Percentiles rank a stretch among this genome's conserved stretches.
Conservation (phyloP, 1,139 yeast species). For the Nakaseomyces nivariensis region DNA sequence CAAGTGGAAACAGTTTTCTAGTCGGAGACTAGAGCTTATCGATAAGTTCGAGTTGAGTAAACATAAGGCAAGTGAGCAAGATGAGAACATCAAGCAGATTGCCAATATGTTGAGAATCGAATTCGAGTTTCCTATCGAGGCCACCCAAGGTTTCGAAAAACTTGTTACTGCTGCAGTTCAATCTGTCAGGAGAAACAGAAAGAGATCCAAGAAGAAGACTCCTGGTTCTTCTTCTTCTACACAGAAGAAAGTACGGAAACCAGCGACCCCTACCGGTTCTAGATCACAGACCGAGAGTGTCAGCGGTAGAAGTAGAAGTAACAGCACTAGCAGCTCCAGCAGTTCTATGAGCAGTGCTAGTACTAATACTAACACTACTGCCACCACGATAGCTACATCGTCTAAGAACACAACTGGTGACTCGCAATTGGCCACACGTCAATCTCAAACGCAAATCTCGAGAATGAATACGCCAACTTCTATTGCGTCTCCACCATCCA, state of each 20-base stretch:
- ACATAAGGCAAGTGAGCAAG: slow-evolving; percentile 88
- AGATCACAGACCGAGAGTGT: neutral
- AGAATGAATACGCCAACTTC: neutral
- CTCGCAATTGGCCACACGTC: neutral
- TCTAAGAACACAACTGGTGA: neutral
- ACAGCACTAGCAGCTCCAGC: slow-evolving; percentile 1
- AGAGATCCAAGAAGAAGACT: slow-evolving; percentile 36
- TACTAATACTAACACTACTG: neutral
- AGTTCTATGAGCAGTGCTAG: slow-evolving; percentile 5
- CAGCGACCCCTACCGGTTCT: neutral
- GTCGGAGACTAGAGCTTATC: slow-evolving; percentile 77
- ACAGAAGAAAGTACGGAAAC: slow-evolving; percentile 1
- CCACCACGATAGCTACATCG: too few species aligned
- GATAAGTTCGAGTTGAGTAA: slow-evolving; percentile 69
- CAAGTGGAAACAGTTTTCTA: slow-evolving; percentile 81
- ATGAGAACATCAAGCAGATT: slow-evolving; percentile 62
- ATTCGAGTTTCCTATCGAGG: slow-evolving; percentile 54
- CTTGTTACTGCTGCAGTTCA: slow-evolving; percentile 90
- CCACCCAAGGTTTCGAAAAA: slow-evolving; percentile 68
- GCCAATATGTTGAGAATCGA: slow-evolving; percentile 69
- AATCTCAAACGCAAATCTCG: neutral
- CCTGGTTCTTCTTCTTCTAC: neutral
- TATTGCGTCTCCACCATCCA: neutral
- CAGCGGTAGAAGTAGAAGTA: slow-evolving; percentile 1
- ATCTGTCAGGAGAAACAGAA: slow-evolving; percentile 58